Percentiles rank a stretch among this genome's conserved stretches.
Conservation (phyloP, 768 basidiomycete species). For the Scleroderma citrinum region DNA sequence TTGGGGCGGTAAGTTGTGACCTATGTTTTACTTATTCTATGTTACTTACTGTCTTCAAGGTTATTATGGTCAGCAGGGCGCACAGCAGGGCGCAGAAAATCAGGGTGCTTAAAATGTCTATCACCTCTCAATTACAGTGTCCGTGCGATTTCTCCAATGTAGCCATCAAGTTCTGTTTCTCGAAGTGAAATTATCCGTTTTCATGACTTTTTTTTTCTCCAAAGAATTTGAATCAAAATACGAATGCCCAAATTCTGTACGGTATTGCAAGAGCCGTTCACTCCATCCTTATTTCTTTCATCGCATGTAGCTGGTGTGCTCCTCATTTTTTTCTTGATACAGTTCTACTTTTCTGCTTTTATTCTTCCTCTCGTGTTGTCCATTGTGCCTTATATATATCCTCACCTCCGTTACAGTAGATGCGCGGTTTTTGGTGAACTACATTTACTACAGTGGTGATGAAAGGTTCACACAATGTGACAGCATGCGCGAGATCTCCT, state of each 20-base stretch:
- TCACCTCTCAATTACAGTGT: slow-evolving; percentile 18
- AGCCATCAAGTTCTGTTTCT: slow-evolving; percentile 23
- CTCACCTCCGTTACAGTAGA: slow-evolving; percentile 20
- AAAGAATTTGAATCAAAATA: slow-evolving; percentile 28
- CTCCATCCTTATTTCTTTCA: slow-evolving; percentile 20
- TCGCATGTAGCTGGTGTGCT: slow-evolving; percentile 7
- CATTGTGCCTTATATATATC: slow-evolving; percentile 20
- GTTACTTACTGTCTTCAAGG: slow-evolving; percentile 37
- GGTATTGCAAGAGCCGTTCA: slow-evolving; percentile 27
- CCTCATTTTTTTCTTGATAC: slow-evolving; percentile 8
- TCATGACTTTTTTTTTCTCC: slow-evolving; percentile 17
- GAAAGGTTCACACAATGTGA: slow-evolving; percentile 14
- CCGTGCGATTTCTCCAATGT: slow-evolving; percentile 27
- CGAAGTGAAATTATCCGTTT: slow-evolving; percentile 15
- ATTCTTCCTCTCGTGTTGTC: slow-evolving; percentile 9
- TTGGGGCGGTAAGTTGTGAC: slow-evolving; percentile 63
- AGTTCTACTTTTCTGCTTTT: slow-evolving; percentile 18
- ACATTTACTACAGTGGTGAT: slow-evolving; percentile 2
- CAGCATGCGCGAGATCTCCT: slow-evolving; percentile 5
- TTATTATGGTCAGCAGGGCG: slow-evolving; percentile 72
- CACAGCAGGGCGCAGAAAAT: slow-evolving; percentile 54
- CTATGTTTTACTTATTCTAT: not conserved
- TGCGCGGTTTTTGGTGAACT: slow-evolving; percentile 20
- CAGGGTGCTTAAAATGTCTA: slow-evolving; percentile 28
- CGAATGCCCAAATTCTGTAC: slow-evolving; percentile 29